phyloP scores from a whole-genome alignment of 345 rosid species.

The Hibiscus tridactylites region DNA sequence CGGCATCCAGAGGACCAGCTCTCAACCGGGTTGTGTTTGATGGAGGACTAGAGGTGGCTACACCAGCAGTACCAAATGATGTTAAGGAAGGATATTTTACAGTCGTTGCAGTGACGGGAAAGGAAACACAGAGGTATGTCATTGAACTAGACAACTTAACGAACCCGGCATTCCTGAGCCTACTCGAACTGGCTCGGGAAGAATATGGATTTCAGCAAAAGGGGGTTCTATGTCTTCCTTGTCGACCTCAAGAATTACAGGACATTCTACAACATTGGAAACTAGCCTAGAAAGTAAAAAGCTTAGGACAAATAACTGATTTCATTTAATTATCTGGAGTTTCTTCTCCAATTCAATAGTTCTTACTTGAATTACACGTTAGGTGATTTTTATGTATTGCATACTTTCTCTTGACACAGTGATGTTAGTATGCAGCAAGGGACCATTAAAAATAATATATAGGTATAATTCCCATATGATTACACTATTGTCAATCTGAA shows the following conservation, averaged over 20 bases:
- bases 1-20: not conserved
- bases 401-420: not conserved
- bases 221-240: conserved; percentile 5
- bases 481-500: too few species aligned
- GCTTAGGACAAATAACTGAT: not conserved
- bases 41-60: not conserved
- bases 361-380: not conserved
- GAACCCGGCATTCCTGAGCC: conserved; percentile 7
- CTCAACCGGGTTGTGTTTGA: not conserved
- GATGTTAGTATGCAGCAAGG: not conserved
- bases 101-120: not conserved
- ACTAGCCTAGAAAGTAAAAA: not conserved
- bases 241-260: conserved; percentile 8
- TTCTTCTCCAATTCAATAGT: not conserved
- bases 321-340: not conserved
- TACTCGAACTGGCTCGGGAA: conserved; percentile 9
- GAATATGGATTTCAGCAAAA: conserved; percentile 14
- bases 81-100: conserved; percentile 13
- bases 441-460: too few species aligned
- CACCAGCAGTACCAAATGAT: not conserved
- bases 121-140: conserved; percentile 6
- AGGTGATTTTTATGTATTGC: not conserved
- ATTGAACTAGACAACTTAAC: not conserved
- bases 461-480: too few species aligned
- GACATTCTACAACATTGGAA: not conserved